These are phyloP conservation scores for Xylaria sp. DNA, from an alignment of 2,329 filamentous ascomycete species.

Conservation along the genomic window DNA sequence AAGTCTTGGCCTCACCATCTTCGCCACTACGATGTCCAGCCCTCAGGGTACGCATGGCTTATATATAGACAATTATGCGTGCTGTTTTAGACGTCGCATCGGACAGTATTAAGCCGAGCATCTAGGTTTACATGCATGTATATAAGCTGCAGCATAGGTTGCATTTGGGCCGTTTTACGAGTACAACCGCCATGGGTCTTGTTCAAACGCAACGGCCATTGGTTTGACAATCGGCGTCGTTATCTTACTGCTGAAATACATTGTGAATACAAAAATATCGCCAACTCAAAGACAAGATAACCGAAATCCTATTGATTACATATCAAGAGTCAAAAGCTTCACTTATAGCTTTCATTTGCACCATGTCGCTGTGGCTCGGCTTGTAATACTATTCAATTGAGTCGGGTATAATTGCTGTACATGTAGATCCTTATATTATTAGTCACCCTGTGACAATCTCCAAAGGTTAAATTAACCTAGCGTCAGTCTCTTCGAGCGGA, in stretches of 20 bases:
- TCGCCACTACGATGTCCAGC: not conserved
- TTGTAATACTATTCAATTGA: not conserved
- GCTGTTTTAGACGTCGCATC: not conserved
- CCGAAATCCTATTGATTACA: not conserved
- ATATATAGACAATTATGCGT: not conserved
- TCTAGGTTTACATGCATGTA: not conserved
- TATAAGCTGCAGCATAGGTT: not conserved
- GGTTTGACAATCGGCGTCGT: not conserved
- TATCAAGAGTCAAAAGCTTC: not conserved
- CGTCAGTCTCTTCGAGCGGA: slow-evolving; percentile 21
- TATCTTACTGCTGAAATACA: too few relatives aligned
- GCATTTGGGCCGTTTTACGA: not conserved
- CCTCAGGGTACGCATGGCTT: not conserved
- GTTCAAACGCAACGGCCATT: not conserved
- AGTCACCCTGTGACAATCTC: not conserved
- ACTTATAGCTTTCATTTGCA: not conserved
- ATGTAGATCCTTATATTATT: not conserved
- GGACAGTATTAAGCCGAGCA: not conserved
- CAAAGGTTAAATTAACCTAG: slow-evolving; percentile 4
- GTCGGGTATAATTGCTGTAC: slow-evolving; percentile 5
- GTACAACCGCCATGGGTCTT: not conserved
- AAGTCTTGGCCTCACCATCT: not conserved
- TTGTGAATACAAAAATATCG: not conserved
- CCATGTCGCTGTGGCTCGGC: not conserved
- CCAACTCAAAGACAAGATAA: not conserved